Percentiles rank a stretch among this genome's conserved stretches.
These are phyloP conservation scores for Geotrichum reessii DNA, from an alignment of 1,139 yeast genomes.

Conservation along the genomic window DNA sequence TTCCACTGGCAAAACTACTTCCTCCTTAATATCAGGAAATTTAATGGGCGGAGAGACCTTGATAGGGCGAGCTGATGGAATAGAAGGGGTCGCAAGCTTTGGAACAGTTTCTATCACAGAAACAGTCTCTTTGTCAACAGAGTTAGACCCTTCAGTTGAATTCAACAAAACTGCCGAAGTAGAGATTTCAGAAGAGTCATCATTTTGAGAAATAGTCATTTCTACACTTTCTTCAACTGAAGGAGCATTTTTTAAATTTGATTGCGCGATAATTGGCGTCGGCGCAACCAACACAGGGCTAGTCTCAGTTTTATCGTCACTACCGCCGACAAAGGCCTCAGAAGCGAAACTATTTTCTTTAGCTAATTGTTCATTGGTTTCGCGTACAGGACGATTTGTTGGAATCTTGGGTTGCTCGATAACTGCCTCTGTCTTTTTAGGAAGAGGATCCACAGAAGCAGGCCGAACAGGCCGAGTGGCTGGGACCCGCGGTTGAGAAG, in stretches of 20 bases:
- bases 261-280: not conserved
- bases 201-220: not conserved
- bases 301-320: not conserved
- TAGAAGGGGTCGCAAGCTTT: not conserved
- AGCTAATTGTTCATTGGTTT: not conserved
- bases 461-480: not conserved
- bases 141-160: not conserved
- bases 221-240: not conserved
- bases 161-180: not conserved
- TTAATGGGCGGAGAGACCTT: not conserved
- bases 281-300: not conserved
- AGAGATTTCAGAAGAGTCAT: not conserved
- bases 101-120: not conserved
- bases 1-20: not conserved
- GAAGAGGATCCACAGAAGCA: not conserved
- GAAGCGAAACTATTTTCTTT: not conserved
- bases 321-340: not conserved
- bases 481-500: not conserved
- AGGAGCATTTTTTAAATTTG: not conserved
- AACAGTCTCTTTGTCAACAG: not conserved
- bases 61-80: conserved; percentile 11
- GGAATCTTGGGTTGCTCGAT: not conserved
- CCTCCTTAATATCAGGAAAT: not conserved
- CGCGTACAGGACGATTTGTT: not conserved
- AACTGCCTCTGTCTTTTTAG: not conserved